Conservation (phyloP, 805 yeast species). For the Naumovozyma dairenensis region DNA sequence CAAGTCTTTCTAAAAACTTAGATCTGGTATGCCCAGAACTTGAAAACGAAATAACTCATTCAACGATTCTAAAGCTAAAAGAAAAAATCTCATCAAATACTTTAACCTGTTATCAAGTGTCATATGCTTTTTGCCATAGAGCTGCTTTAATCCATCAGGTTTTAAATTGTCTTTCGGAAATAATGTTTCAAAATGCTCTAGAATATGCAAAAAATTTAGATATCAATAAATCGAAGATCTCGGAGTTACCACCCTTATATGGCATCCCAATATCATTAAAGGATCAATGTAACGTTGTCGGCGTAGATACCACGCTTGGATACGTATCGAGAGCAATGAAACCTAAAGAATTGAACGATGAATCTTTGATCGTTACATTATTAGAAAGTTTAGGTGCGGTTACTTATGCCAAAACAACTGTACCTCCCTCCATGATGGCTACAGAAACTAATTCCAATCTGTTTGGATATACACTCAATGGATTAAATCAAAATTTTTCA, state of each 20-base stretch:
- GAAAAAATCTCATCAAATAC: conserved; percentile 3
- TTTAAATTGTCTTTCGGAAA: conserved; percentile 24
- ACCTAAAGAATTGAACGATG: conserved; percentile 10
- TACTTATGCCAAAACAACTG: conserved; percentile 47
- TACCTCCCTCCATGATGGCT: conserved; percentile 56
- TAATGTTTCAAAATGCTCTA: conserved; percentile 47
- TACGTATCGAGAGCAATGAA: conserved; percentile 12
- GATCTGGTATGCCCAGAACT: conserved; percentile 8
- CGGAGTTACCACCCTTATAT: conserved; percentile 49
- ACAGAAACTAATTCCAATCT: conserved; percentile 46
- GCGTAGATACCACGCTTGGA: conserved; percentile 18
- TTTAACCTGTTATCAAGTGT: conserved; percentile 8
- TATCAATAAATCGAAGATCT: conserved; percentile 34
- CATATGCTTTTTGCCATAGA: conserved; percentile 43
- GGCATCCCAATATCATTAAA: conserved; percentile 59
- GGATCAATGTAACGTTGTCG: conserved; percentile 26
- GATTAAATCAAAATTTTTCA: conserved; percentile 40
- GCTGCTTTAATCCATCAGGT: conserved; percentile 48
- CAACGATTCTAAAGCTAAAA: conserved; percentile 10
- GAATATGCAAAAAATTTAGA: conserved; percentile 45
- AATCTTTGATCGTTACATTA: conserved; percentile 15
- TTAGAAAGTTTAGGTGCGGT: conserved; percentile 39
- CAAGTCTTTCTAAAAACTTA: conserved; percentile 8
- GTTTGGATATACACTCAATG: conserved; percentile 44
- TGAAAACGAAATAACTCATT: conserved; percentile 13